Percentiles rank a stretch among this genome's conserved stretches.
Conservation (phyloP, 1,139 yeast genomes). For the Meyerozyma guilliermondii region DNA sequence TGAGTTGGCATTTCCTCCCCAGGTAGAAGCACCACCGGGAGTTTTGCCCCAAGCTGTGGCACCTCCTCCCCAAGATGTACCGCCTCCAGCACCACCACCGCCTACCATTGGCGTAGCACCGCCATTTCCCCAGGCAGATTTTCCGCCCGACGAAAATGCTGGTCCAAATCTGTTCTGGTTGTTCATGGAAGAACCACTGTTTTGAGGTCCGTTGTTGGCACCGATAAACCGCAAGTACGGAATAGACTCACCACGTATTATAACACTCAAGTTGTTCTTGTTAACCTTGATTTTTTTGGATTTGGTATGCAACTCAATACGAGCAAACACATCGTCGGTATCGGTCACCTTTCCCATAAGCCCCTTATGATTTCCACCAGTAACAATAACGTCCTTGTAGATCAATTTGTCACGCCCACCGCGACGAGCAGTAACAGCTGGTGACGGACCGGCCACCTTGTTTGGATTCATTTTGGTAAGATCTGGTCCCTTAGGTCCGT, state of each 20-base stretch:
- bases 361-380: conserved; percentile 91
- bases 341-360: conserved; percentile 91
- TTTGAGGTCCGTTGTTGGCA: conserved; percentile 23
- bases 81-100: conserved; percentile 31
- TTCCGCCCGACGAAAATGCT: conserved; percentile 39
- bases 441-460: conserved; percentile 34
- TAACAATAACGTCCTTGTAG: conserved; percentile 80
- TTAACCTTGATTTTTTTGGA: conserved; percentile 83
- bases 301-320: conserved; percentile 91
- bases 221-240: conserved; percentile 80
- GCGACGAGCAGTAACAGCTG: conserved; percentile 50
- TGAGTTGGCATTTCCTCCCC: conserved; percentile 18
- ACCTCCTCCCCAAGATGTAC: conserved; percentile 19
- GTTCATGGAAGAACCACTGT: conserved; percentile 8
- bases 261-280: conserved; percentile 70
- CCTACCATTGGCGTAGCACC: conserved; percentile 47
- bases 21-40: conserved; percentile 21
- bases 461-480: conserved; percentile 80
- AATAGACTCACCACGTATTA: conserved; percentile 58
- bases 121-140: conserved; percentile 36
- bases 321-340: conserved; percentile 84
- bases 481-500: conserved; percentile 75
- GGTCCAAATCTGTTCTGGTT: conserved; percentile 20
- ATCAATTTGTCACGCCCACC: conserved; percentile 79
- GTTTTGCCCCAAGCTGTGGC: conserved; percentile 38